Conservation (phyloP, 75 land plant species). For the Cunninghamia lanceolata region DNA sequence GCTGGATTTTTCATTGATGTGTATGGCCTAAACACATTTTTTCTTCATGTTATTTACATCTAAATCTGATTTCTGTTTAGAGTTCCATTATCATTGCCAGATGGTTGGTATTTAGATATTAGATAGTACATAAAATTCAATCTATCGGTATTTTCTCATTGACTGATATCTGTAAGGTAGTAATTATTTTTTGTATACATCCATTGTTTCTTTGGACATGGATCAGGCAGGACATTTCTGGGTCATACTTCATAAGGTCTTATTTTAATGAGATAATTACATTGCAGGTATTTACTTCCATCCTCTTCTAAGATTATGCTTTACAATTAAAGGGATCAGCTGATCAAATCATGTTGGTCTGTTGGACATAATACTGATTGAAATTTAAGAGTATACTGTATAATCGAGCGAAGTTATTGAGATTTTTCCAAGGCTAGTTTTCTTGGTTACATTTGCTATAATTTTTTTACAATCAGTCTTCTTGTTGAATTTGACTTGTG, state of each 20-base stretch:
- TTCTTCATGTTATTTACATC: not conserved
- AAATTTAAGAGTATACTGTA: not conserved
- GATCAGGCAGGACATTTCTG: constrained; percentile 50
- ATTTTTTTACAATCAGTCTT: not conserved
- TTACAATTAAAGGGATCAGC: not conserved
- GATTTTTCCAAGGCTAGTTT: not conserved
- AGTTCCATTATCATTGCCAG: not conserved
- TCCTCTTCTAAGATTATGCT: not conserved
- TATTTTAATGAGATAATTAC: constrained; percentile 54
- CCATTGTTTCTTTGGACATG: not conserved
- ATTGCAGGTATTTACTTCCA: constrained; percentile 45
- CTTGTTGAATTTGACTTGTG: not conserved
- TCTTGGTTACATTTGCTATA: not conserved
- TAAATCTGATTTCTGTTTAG: not conserved
- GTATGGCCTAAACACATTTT: constrained; percentile 26
- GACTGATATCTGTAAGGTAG: constrained; percentile 41
- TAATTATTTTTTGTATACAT: constrained; percentile 24
- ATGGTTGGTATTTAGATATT: not conserved
- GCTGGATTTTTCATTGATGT: constrained; percentile 77
- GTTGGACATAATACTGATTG: not conserved
- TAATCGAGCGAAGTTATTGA: not conserved
- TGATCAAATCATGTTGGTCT: not conserved
- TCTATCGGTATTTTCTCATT: not conserved
- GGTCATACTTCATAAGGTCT: constrained; percentile 27
- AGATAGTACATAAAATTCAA: not conserved